A percentile compares a stretch with the other conserved stretches of the same genome.
Evolutionary conservation across 148 eudicot species (phyloP).

Genomic region (Hydrangea macrophylla): DNA sequence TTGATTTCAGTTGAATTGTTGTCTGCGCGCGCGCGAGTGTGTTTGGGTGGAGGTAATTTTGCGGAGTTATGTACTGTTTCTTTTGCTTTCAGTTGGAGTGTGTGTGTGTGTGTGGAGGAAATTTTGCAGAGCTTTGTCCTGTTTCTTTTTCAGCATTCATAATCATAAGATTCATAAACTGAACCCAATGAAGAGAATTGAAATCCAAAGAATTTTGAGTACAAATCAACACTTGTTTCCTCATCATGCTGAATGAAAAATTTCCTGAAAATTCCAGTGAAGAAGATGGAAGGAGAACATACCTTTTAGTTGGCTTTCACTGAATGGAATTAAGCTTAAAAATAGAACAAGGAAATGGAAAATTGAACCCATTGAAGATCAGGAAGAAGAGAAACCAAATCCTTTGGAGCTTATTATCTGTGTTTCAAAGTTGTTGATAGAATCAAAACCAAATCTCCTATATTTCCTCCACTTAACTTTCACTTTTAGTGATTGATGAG

Average conservation of each 20-base stretch:
- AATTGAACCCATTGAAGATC: constrained; percentile 50
- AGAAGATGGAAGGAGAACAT: constrained; percentile 20
- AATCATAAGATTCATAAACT: not conserved
- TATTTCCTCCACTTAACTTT: constrained; percentile 24
- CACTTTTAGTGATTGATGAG: constrained; percentile 29
- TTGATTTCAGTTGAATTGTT: too few relatives aligned
- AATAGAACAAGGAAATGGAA: constrained; percentile 26
- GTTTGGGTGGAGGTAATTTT: too few relatives aligned
- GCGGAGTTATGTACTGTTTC: too few relatives aligned
- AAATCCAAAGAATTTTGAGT: not conserved
- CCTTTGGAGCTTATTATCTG: constrained; percentile 16
- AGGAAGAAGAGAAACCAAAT: constrained; percentile 11
- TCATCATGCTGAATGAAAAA: not conserved
- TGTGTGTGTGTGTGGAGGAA: not conserved
- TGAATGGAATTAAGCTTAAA: constrained; percentile 38
- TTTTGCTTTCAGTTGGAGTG: not conserved
- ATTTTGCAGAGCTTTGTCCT: not conserved
- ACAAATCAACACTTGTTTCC: not conserved
- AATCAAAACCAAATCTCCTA: constrained; percentile 8
- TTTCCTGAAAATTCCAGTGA: not conserved
- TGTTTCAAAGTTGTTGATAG: constrained; percentile 11
- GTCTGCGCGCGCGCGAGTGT: too few relatives aligned
- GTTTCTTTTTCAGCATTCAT: not conserved
- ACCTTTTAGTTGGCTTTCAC: constrained; percentile 68
- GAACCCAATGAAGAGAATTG: not conserved